These are phyloP conservation scores for Ophiostoma sp. DNA, from an alignment of 2,329 filamentous ascomycete genomes.

Conservation along the genomic window DNA sequence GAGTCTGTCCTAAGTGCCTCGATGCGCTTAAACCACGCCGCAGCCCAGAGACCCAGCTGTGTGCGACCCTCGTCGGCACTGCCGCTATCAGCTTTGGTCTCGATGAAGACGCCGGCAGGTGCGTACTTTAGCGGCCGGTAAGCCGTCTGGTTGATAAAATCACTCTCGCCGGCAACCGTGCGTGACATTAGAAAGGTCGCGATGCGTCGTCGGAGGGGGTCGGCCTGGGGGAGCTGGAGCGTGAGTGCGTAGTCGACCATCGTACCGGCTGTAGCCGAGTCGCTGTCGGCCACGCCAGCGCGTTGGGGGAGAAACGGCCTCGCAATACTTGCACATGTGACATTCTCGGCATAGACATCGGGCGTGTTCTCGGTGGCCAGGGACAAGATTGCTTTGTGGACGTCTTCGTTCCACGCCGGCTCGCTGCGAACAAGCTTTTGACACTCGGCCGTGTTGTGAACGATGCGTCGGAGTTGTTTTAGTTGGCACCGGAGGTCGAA, in stretches of 20 bases:
- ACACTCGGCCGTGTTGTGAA: conserved; percentile 16
- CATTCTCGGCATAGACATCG: conserved; percentile 16
- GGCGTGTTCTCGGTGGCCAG: conserved; percentile 18
- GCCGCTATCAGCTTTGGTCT: conserved; percentile 14
- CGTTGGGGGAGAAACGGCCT: conserved; percentile 17
- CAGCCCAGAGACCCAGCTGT: conserved; percentile 16
- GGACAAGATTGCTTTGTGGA: conserved; percentile 16
- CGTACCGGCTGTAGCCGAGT: conserved; percentile 3
- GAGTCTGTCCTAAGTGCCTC: conserved; percentile 15
- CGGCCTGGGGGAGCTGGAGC: conserved; percentile 15
- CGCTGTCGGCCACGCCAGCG: conserved; percentile 14
- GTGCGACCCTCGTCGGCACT: conserved; percentile 13
- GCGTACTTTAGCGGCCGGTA: conserved; percentile 3
- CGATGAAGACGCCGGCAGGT: background rate
- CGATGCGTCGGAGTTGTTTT: conserved; percentile 17
- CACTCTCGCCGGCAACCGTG: conserved; percentile 15
- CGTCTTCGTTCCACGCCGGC: conserved; percentile 18
- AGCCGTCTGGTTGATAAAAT: conserved; percentile 12
- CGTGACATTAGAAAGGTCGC: conserved; percentile 1
- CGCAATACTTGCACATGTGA: conserved; percentile 17
- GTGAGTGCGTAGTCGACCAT: conserved; percentile 18
- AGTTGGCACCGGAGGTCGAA: conserved; percentile 15
- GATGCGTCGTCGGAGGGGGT: conserved; percentile 14
- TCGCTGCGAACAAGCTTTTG: conserved; percentile 14
- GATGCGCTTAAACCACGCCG: conserved; percentile 17